Conservation (phyloP, 192 early-diverging fungal genomes). For the Coemansia sp. region DNA sequence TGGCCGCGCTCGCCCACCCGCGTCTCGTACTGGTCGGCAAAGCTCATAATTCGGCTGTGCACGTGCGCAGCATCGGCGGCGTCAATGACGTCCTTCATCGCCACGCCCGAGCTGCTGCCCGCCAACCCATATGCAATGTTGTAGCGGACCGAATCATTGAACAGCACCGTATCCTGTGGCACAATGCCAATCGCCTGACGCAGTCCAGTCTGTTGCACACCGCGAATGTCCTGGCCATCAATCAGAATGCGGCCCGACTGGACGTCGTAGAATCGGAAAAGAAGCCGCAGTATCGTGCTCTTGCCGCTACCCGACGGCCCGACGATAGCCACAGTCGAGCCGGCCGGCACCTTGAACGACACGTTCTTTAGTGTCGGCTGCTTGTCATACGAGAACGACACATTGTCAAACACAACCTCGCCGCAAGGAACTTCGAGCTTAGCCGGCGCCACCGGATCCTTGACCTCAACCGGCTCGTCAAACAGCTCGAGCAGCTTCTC, state of each 20-base stretch:
- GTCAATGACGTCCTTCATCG: slow-evolving; percentile 62
- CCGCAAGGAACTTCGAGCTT: slow-evolving; percentile 44
- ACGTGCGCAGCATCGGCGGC: slow-evolving; percentile 75
- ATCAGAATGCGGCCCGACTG: slow-evolving; percentile 74
- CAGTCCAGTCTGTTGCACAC: slow-evolving; percentile 54
- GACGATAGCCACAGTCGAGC: slow-evolving; percentile 46
- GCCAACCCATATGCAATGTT: slow-evolving; percentile 86
- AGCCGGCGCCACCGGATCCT: slow-evolving; percentile 26
- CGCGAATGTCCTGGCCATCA: slow-evolving; percentile 77
- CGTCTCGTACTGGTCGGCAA: slow-evolving; percentile 78
- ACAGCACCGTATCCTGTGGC: slow-evolving; percentile 92
- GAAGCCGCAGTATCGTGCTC: slow-evolving; percentile 70
- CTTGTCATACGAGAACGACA: slow-evolving; percentile 65
- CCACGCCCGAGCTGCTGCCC: slow-evolving; percentile 47
- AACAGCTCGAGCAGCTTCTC: slow-evolving; percentile 91
- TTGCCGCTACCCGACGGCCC: slow-evolving; percentile 63
- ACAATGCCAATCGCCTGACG: slow-evolving; percentile 86
- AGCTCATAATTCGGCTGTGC: slow-evolving; percentile 68
- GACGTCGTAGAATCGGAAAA: slow-evolving; percentile 92
- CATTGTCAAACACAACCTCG: slow-evolving; percentile 59
- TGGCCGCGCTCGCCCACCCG: slow-evolving; percentile 88
- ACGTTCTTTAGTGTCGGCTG: slow-evolving; percentile 42
- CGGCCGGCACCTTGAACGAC: slow-evolving; percentile 46
- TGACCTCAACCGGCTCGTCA: slow-evolving; percentile 46
- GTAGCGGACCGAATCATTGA: slow-evolving; percentile 92